Evolutionary conservation across 805 yeast species (phyloP).

Genomic region (Candida insectorum): DNA sequence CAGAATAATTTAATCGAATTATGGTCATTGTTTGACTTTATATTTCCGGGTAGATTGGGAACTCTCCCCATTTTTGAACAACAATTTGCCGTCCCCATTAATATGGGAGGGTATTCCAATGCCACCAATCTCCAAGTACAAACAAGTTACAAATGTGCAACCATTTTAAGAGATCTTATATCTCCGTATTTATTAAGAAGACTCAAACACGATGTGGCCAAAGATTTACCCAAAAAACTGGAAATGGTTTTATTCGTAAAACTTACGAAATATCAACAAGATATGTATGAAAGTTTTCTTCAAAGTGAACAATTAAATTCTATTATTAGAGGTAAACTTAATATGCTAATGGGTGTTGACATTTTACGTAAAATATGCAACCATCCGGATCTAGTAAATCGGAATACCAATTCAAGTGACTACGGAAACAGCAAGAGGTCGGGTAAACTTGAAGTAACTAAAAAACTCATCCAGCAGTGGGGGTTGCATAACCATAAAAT

Average conservation of each 20-base stretch:
- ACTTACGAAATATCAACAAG: conserved; percentile 72
- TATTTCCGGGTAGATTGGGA: conserved; percentile 91
- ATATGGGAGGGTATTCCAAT: conserved; percentile 97
- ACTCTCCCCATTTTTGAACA: conserved; percentile 92
- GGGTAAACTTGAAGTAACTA: conserved; percentile 89
- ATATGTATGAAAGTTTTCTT: conserved; percentile 69
- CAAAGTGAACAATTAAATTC: conserved; percentile 72
- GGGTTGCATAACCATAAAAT: conserved; percentile 71
- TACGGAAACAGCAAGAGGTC: conserved; percentile 63
- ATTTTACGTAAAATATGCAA: conserved; percentile 88
- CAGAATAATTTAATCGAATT: conserved; percentile 89
- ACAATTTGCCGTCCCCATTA: conserved; percentile 90
- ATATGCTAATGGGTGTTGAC: conserved; percentile 87
- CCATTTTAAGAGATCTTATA: conserved; percentile 79
- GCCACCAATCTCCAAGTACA: conserved; percentile 95
- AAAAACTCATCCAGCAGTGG: conserved; percentile 75
- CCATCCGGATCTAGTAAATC: conserved; percentile 79
- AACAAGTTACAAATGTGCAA: conserved; percentile 94
- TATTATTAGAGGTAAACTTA: conserved; percentile 70
- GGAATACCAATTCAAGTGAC: conserved; percentile 28
- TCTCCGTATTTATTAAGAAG: conserved; percentile 86
- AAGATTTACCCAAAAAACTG: conserved; percentile 86
- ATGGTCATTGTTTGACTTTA: conserved; percentile 94
- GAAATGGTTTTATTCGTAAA: conserved; percentile 94
- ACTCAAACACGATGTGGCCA: conserved; percentile 90